These are phyloP conservation scores for Ceriops decandra DNA, from an alignment of 345 rosid genomes.

Conservation along the genomic window DNA sequence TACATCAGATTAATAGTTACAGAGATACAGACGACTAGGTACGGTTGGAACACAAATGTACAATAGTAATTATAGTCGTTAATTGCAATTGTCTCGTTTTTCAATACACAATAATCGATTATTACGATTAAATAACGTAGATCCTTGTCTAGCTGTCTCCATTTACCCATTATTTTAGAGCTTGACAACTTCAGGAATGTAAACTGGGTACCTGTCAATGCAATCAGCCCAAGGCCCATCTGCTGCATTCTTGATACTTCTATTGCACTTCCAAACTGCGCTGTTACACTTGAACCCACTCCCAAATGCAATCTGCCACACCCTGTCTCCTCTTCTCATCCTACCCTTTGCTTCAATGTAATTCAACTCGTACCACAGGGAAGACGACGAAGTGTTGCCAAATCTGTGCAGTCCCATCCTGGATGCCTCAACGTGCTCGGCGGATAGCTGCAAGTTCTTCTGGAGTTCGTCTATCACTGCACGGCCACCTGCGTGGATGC, in stretches of 20 bases:
- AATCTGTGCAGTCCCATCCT: slow-evolving; percentile 58
- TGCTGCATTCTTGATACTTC: slow-evolving; percentile 19
- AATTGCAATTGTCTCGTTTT: no score
- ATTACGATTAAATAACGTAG: no score
- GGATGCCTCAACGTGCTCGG: slow-evolving; percentile 53
- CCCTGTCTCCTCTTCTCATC: slow-evolving; percentile 43
- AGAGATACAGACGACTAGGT: no score
- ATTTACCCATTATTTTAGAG: slow-evolving; percentile 1
- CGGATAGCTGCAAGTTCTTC: slow-evolving; percentile 38
- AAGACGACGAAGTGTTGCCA: slow-evolving; percentile 62
- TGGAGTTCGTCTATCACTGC: slow-evolving; percentile 53
- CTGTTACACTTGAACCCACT: slow-evolving; percentile 63
- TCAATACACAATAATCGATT: no score
- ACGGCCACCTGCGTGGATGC: slow-evolving; percentile 62
- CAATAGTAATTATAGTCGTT: no score
- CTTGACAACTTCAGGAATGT: slow-evolving; percentile 29
- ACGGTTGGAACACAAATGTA: no score
- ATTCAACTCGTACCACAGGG: slow-evolving; percentile 52
- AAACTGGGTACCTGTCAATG: slow-evolving; percentile 38
- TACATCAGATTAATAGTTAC: no score
- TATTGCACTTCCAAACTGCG: slow-evolving; percentile 53
- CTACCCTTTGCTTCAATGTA: slow-evolving; percentile 48
- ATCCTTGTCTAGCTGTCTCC: no score
- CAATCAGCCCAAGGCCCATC: slow-evolving; percentile 47
- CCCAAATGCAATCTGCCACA: slow-evolving; percentile 68